phyloP scores from a whole-genome alignment of 129 eudicot genomes.

The Arctium minus region DNA sequence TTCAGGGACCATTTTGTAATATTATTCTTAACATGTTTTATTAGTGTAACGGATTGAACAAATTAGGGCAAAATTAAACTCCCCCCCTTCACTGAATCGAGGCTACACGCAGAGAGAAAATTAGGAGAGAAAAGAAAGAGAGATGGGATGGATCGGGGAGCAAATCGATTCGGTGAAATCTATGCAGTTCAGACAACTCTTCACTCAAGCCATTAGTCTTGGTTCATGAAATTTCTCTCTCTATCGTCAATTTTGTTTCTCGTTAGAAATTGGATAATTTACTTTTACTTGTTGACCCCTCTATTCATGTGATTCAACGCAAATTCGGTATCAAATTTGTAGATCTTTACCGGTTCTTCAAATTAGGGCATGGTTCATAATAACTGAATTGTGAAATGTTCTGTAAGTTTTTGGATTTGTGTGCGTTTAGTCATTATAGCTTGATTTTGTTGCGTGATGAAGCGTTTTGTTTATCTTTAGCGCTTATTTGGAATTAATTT shows the following conservation, averaged over 20 bases:
- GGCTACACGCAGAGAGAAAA: constrained; percentile 9
- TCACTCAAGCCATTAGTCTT: constrained; percentile 75
- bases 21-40: not conserved
- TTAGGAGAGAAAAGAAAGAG: constrained; percentile 4
- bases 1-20: constrained; percentile 6
- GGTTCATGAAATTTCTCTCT: constrained; percentile 38
- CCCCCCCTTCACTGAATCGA: constrained; percentile 3
- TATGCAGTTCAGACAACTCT: constrained; percentile 62
- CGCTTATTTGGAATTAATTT: not conserved
- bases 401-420: not conserved
- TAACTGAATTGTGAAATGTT: not conserved
- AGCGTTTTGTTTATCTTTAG: not conserved
- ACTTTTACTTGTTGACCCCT: not conserved
- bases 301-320: not conserved
- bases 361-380: not conserved
- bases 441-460: not conserved
- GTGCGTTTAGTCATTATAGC: not conserved
- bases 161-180: constrained; percentile 73
- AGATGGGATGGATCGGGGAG: constrained; percentile 85
- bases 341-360: not conserved
- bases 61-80: constrained; percentile 24
- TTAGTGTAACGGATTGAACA: constrained; percentile 15
- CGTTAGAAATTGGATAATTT: not conserved
- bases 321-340: not conserved
- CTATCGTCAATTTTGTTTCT: not conserved